Evolutionary conservation across 805 yeast species (phyloP).

Genomic region (Maudiozyma serrabonitensis): DNA sequence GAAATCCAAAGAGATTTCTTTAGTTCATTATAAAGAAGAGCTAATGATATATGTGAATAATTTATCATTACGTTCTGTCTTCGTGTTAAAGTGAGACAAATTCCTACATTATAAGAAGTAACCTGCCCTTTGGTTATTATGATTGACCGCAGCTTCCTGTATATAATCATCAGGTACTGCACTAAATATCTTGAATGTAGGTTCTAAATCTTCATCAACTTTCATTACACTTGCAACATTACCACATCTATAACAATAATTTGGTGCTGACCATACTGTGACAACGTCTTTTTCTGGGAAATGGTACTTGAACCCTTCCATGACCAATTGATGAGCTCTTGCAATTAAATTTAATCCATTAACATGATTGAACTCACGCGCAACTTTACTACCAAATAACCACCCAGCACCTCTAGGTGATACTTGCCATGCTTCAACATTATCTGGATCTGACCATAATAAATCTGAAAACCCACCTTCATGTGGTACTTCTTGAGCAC

Average conservation of each 20-base stretch:
- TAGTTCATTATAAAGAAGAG: no score
- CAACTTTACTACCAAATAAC: constrained; percentile 90
- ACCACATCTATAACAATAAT: constrained; percentile 95
- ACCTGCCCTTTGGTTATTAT: constrained; percentile 28
- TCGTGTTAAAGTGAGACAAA: no score
- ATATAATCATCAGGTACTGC: constrained; percentile 82
- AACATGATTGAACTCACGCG: constrained; percentile 91
- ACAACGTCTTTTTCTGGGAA: constrained; percentile 94
- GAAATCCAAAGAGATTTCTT: no score
- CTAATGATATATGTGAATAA: no score
- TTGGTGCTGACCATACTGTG: constrained; percentile 97
- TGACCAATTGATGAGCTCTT: constrained; percentile 94
- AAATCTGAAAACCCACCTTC: constrained; percentile 98
- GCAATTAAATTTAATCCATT: constrained; percentile 84
- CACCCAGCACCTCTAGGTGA: constrained; percentile 98
- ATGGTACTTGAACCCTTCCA: constrained; percentile 97
- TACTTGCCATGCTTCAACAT: constrained; percentile 96
- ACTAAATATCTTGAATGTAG: constrained; percentile 85
- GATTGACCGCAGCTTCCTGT: constrained; percentile 22
- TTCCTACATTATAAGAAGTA: constrained; percentile 20
- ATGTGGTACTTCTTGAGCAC: constrained; percentile 98
- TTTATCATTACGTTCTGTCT: not conserved
- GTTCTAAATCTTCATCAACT: constrained; percentile 76
- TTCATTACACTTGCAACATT: constrained; percentile 98
- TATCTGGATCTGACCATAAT: constrained; percentile 97